Base-by-base conservation (phyloP, 352 stramenopile species). In the Pythium apleroticum region DNA sequence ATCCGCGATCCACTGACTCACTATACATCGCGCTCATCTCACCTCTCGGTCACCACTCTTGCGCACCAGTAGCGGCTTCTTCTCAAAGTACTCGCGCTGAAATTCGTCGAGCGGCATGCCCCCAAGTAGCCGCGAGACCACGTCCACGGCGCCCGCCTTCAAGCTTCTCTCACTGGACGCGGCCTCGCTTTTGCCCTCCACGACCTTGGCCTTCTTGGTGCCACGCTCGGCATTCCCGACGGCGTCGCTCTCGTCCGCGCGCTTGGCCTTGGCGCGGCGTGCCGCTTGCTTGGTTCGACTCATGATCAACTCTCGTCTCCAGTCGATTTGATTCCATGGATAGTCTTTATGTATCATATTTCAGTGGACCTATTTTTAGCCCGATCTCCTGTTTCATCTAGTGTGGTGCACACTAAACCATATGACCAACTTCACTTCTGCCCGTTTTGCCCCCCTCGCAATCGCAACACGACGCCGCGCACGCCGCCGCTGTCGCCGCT, bases 31-130 rank as follows among this genome's bases (percentile, higher is more conserved):
- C 30, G 11, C 31, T 28, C 1, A 19, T 43, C 61, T 33, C 50
- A 82, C 76, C 65, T 74, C 66, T 37, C 80, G 59, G 48, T 82
- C 82, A 4, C 71, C 77, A 15, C 74, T 75, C 30, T 69, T 78
- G 43, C 77, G 77, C 46, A 95, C 80, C 5, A 89, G 60, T 28
- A 96, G 69, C 37, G 86, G 88, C 63, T 94, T 93, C 69, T 92
- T 93, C 70, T 96, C 88, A 69, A 94, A 96, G 67, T 94, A 78
- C 33, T 93, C 70, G 35, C 63, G 63, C 50, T 89, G 60, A 64
- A 96, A 96, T 39, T 62, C 63, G 45, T 80, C 61, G 30, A 94
- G 19, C 22, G 75, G 39, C 74, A 93, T 90, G 27, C 77, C 82
- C 15, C 86, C 81, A 43, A 95, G 72, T 28, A 94, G 57, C 30